Percentiles rank a stretch among this genome's conserved stretches.
phyloP scores from a whole-genome alignment of 2,329 filamentous ascomycete species.

The Penicillium sp. region DNA sequence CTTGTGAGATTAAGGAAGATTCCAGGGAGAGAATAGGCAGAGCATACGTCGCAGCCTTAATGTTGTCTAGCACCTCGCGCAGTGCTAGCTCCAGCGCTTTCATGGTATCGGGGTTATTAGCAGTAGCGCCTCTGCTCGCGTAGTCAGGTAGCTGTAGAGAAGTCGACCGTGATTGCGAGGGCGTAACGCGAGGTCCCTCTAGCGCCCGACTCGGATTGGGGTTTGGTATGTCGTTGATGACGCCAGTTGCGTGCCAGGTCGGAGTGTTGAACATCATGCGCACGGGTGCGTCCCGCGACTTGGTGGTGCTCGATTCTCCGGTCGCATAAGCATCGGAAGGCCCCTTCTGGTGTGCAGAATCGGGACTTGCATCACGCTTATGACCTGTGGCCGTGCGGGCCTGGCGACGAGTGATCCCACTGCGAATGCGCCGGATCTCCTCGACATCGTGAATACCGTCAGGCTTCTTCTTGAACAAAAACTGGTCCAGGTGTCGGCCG shows the following conservation, averaged over 20 bases:
- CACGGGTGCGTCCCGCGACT: conserved; percentile 41
- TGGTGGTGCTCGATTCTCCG: conserved; percentile 40
- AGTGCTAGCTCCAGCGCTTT: conserved; percentile 83
- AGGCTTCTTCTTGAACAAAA: conserved; percentile 91
- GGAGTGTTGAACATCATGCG: conserved; percentile 62
- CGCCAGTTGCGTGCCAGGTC: conserved; percentile 76
- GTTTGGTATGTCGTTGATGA: conserved; percentile 70
- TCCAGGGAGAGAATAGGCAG: background rate
- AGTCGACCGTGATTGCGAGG: conserved; percentile 36
- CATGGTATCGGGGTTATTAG: conserved; percentile 77
- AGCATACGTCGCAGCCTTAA: conserved; percentile 79
- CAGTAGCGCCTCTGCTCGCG: conserved; percentile 66
- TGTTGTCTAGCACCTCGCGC: conserved; percentile 77
- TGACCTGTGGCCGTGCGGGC: conserved; percentile 65
- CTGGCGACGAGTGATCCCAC: conserved; percentile 84
- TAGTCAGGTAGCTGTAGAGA: conserved; percentile 50
- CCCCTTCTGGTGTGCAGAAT: conserved; percentile 56
- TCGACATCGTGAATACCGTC: conserved; percentile 91
- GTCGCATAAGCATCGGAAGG: conserved; percentile 36
- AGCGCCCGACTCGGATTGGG: conserved; percentile 54
- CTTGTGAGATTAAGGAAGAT: background rate
- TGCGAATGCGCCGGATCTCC: conserved; percentile 81
- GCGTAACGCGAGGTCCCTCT: conserved; percentile 40
- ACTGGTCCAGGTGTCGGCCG: conserved; percentile 90
- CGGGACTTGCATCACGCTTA: conserved; percentile 63